Evolutionary conservation across 2,329 filamentous ascomycete genomes (phyloP), one percentile per base, ranked within the genome.

Genomic region (Pseudocercospora musae): DNA sequence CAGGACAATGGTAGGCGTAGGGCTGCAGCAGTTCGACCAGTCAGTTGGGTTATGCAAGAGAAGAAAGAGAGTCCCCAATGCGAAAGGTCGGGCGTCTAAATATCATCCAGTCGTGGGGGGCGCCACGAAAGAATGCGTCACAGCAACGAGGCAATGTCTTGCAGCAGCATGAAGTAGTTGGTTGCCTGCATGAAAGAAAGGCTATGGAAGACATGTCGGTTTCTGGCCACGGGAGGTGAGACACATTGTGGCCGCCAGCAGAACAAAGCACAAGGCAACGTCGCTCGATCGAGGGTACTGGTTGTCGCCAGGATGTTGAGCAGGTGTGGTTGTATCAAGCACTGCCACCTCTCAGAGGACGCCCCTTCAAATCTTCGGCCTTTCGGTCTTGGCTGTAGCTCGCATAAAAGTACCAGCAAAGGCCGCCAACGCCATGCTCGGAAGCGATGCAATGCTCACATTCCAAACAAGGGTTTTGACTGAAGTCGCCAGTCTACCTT

Each of bases 21-120:
- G 58, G 58, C 58, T 60, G 58, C 58, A 60, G 58, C 52, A 56
- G 52, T 60, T 56, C 58, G 18, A 21, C 29, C 48, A 53, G 48
- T 53, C n/a, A 29, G 20, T 27, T 42, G 60, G 15, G 48, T 44
- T 42, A 46, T 44, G 37, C 29, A 40, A 40, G 37, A 4, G 18
- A 37, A 11, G 33, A 54, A 60, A 23, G 21, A n/a, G 50, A 55
- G 37, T n/a, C 46, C 27, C 53, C 11, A 46, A 37, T 49, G 18
- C 29, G 23, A 54, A 42, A 53, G 9, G 18, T 40, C 58, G 46
- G 58, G 52, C 62, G 40, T 54, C 33, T 54, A 25, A 53, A 50
- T 53, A 33, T 56, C 20, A 46, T 57, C 48, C 49, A 58, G n/a
- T 55, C 31, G 58, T 46, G 40, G 58, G 52, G 52, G 29, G 52